These are phyloP conservation scores for Raddia guianensis DNA, from an alignment of 176 grass and related monocot species.

Conservation along the genomic window DNA sequence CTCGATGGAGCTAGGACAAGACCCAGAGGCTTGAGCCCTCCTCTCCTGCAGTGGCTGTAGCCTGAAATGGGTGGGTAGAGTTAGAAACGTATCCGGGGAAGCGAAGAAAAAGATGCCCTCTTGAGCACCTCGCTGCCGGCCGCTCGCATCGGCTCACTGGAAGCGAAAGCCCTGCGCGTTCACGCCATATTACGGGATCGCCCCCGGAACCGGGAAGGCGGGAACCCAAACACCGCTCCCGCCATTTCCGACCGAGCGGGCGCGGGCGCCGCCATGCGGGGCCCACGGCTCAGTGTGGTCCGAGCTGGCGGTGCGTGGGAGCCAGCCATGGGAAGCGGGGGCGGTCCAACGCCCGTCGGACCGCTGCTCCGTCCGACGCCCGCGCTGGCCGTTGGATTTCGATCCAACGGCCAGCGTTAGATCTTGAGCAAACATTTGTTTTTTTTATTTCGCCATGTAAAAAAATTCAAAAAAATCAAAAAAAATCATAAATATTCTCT, in stretches of 20 bases:
- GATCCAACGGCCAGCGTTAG: too few species aligned
- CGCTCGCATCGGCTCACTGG: background rate
- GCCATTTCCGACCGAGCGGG: constrained; percentile 33
- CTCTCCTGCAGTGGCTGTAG: background rate
- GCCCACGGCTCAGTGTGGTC: constrained; percentile 14
- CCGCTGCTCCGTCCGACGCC: too few species aligned
- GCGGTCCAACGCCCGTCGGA: too few species aligned
- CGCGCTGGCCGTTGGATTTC: too few species aligned
- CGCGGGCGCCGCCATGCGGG: background rate
- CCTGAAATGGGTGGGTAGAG: constrained; percentile 21
- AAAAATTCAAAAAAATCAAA: too few species aligned
- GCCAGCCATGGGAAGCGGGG: constrained; percentile 46
- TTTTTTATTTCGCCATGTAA: too few species aligned
- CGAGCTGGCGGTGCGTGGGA: constrained; percentile 40
- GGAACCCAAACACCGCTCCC: constrained; percentile 43
- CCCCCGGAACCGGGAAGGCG: too few species aligned
- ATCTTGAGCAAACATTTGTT: too few species aligned
- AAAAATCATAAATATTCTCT: too few species aligned
- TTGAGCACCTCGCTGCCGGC: background rate
- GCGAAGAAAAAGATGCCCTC: constrained; percentile 13
- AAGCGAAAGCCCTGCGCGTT: background rate
- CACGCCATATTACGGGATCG: constrained; percentile 29
- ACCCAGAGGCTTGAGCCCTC: background rate
- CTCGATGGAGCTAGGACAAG: background rate
- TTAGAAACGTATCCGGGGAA: constrained; percentile 30